Evolutionary conservation across 495 filamentous ascomycete genomes (phyloP), one percentile per base, ranked within the genome.

Genomic region (Penicillium fimorum): DNA sequence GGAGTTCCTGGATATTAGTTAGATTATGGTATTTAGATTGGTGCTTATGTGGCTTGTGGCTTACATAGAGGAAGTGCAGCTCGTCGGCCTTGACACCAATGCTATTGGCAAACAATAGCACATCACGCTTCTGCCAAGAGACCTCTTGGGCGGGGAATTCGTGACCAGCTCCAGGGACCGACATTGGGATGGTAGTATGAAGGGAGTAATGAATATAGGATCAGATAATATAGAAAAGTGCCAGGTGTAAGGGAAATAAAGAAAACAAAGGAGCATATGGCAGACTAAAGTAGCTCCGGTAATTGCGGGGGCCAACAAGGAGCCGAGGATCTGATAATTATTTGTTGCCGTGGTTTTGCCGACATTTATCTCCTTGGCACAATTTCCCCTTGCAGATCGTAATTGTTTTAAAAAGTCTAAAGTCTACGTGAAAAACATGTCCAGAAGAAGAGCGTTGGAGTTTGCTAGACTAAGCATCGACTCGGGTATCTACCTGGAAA

Each of bases 21-120:
- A 35, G 58, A 30, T n/a, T 33, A 20, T 13, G 35, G 17, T 44
- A 15, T 24, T 15, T 41, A 15, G 13, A 8, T n/a, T 12, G n/a
- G 30, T 10, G 35, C 44, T 4, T 15, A 54, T 17, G 8, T 30
- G 4, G 17, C n/a, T 53, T 24, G 35, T 25, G 32, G 62, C 82
- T 35, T 77, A 92, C 90, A 57, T 91, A 96, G 71, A 95, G 84
- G 68, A 95, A 96, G 62, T 95, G 91, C 60, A 96, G 80, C 76
- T 96, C 91, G 54, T 96, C 84, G n/a, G 80, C 79, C 47, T 84
- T 92, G 68, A 82, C 83, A 17, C 92, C 91, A 66, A 96, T 92
- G 72, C 86, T 90, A 72, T 90, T 87, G 35, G 91, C 91, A 68
- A 96, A 96, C 27, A 96, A 82, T 60, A 96, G 77, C 24, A 85